Base-by-base conservation (phyloP, 495 filamentous ascomycete genomes). In the Penicillium arizonense region DNA sequence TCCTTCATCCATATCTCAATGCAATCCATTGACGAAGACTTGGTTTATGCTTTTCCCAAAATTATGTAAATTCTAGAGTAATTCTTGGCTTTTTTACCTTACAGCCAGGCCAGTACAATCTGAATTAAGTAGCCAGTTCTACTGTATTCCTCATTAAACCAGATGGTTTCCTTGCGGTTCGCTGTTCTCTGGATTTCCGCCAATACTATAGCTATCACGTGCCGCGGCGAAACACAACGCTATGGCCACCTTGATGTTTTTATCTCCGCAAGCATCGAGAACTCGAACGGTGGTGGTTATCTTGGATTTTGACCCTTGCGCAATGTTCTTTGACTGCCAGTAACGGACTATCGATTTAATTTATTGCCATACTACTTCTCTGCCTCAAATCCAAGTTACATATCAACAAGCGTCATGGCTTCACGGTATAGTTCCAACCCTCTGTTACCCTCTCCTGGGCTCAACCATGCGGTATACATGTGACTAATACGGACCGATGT, bases 191-290 rank as follows among this genome's bases (percentile, higher is more conserved):
- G 7, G 10, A 20, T 26, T 35, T 47, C 28, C 8, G 9, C 45
- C 14, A 39, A 24, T 16, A 38, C 45, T 13, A 37, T 4, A 43
- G 37, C 38, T 42, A 63, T 65, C 62, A 65, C 62, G 62, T 65
- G 62, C 50, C 30, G 5, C 50, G 11, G 36, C 40, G 34, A 43
- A 45, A 23, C 35, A 46, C 39, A 49, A 58, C 56, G 62, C 59
- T 57, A 60, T 63, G 62, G 59, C 62, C 62, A 65, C 62, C 51
- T 62, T 44, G 57, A 56, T 57, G 58, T 62, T 62, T 63, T 65
- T 54, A 48, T 40, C 47, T 51, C 59, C 56, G 59, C 55, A 56
- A 58, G 47, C 54, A 64, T 57, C 58, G 9, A 62, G 24, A 52
- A 43, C 24, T 18, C 16, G 32, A 30, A 55, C 51, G 30, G 35